Evolutionary conservation across 1,284 basidiomycete genomes (phyloP).

Genomic region (Uromyces viciae-fabae): DNA sequence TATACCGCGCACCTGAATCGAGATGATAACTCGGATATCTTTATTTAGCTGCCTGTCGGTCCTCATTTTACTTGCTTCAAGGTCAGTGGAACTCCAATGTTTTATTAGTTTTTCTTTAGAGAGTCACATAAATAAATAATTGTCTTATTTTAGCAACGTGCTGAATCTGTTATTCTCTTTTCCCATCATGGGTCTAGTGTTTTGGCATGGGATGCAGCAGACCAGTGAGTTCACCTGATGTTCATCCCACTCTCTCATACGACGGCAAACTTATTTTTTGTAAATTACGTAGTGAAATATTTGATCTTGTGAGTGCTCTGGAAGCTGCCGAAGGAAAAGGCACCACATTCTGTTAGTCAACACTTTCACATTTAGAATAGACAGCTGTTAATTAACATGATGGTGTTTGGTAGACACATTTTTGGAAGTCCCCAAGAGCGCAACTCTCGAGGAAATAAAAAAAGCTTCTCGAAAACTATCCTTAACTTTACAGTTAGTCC

Average conservation of each 20-base stretch:
- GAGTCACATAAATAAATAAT: too few species aligned
- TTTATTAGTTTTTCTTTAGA: neutral
- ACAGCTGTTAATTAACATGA: slow-evolving; percentile 55
- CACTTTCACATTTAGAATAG: slow-evolving; percentile 68
- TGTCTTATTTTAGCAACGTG: too few species aligned
- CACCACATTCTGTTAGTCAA: slow-evolving; percentile 82
- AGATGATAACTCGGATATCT: neutral
- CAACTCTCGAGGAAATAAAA: slow-evolving; percentile 65
- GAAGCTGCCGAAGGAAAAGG: slow-evolving; percentile 80
- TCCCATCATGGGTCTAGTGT: neutral
- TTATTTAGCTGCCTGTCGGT: neutral
- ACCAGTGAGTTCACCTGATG: slow-evolving; percentile 37
- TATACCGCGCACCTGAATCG: neutral
- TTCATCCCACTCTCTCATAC: too few species aligned
- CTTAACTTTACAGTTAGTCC: slow-evolving; percentile 74
- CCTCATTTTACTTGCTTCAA: neutral
- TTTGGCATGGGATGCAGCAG: slow-evolving; percentile 38
- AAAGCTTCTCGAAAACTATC: slow-evolving; percentile 77
- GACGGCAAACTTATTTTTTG: neutral
- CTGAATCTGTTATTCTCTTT: too few species aligned
- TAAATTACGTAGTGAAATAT: slow-evolving; percentile 69
- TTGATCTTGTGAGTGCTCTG: slow-evolving; percentile 82
- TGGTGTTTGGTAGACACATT: slow-evolving; percentile 47
- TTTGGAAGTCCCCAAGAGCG: slow-evolving; percentile 51
- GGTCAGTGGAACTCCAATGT: neutral